Base-by-base conservation (phyloP, 2,329 filamentous ascomycete genomes). In the Lachnellula subtilissima region DNA sequence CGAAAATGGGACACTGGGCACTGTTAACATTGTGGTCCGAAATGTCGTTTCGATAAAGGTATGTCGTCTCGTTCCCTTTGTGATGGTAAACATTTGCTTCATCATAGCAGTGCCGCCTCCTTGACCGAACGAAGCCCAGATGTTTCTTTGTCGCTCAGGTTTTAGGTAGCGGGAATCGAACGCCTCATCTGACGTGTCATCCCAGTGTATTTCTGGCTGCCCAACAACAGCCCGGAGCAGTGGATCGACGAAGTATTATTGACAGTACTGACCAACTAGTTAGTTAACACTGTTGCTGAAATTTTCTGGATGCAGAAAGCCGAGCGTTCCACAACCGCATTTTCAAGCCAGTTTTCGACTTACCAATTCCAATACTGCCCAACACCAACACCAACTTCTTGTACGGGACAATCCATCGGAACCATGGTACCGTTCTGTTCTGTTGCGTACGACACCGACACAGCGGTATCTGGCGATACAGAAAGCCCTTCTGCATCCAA, bases 61-160 rank as follows among this genome's bases (percentile, higher is more conserved):
- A 15, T 53, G 52, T 6, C 52, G 43, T 28, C 52, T 35, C 15
- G 12, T 53, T 40, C 45, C 45, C 39, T 48, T 53, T 14, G 52
- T 53, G 14, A 53, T 14, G 8, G 52, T 53, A 11, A 53, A 53
- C 19, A 53, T 39, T 32, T 53, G 52, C 22, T 53, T 53, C 52
- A 53, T 53, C 5, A 36, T 37, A 5, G 36, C 45, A 9, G 52
- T 48, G 28, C 52, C 52, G 12, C 52, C 52, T 4, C 52, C 52
- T 39, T 48, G 35, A 19, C 52, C 52, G 23, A 53, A 53, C 1
- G 52, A 37, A 6, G 52, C 52, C 52, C 52, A 53, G 25, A 53
- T 40, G 15, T 53, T 53, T 28, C 45, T 40, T 23, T 48, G 32
- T 17, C 52, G 45, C 11, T 48, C 35, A 4, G 52, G 52, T 15